These are phyloP conservation scores for Brettanomyces anomalus DNA, from an alignment of 805 yeast species.

Conservation along the genomic window DNA sequence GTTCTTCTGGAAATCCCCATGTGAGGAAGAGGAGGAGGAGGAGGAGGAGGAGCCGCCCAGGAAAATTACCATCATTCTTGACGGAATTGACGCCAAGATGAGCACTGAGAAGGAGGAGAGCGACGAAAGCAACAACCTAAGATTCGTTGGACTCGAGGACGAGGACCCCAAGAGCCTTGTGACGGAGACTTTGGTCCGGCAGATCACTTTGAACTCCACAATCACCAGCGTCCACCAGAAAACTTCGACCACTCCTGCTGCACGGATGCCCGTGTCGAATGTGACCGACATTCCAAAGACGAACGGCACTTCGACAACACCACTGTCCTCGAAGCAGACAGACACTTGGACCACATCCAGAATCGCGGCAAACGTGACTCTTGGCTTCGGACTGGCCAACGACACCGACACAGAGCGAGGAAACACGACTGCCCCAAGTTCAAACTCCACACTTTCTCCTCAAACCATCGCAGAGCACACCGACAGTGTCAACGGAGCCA, in stretches of 20 bases:
- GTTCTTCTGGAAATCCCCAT: constrained; percentile 14
- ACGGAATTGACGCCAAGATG: background rate
- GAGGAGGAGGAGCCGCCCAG: constrained; percentile 3
- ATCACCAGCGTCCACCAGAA: constrained; percentile 3
- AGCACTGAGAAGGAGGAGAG: background rate
- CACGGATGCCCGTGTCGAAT: background rate
- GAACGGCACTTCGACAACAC: too few species aligned
- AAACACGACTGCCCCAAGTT: too few species aligned
- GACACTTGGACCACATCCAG: too few species aligned
- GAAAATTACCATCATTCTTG: background rate
- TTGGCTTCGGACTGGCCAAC: too few species aligned
- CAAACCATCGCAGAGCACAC: too few species aligned
- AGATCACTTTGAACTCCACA: constrained; percentile 7
- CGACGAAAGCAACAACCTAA: constrained; percentile 15
- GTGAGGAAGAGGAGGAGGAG: constrained; percentile 4
- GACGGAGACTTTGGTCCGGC: constrained; percentile 3
- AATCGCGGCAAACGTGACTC: too few species aligned
- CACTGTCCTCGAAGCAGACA: too few species aligned
- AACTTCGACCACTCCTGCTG: too few species aligned
- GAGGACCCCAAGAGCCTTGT: background rate
- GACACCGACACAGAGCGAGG: too few species aligned
- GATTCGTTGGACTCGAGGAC: constrained; percentile 22
- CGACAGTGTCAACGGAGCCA: too few species aligned
- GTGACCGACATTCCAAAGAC: background rate
- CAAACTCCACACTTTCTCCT: too few species aligned